Evolutionary conservation across 495 filamentous ascomycete species (phyloP).

Genomic region (Xylaria bambusicola): DNA sequence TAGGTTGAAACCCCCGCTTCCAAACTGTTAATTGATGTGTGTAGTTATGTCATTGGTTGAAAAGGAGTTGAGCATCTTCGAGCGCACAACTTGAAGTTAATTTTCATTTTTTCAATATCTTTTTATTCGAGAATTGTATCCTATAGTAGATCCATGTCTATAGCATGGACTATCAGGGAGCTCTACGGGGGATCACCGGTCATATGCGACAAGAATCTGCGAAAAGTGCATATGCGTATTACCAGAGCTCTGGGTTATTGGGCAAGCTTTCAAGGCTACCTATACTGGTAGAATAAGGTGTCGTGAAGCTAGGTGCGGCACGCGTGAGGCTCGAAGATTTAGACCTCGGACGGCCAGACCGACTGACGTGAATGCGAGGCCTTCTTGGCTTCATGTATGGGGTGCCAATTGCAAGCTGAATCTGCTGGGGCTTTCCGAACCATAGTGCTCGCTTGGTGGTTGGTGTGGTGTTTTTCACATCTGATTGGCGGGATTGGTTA

Average conservation of each 20-base stretch:
- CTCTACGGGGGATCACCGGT: too few relatives aligned
- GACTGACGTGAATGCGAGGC: background rate
- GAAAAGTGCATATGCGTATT: background rate
- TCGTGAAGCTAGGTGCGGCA: background rate
- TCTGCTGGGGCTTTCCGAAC: background rate
- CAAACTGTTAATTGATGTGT: too few relatives aligned
- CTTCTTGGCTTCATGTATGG: background rate
- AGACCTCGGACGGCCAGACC: background rate
- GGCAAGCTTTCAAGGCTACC: background rate
- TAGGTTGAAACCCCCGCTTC: too few relatives aligned
- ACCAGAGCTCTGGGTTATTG: background rate
- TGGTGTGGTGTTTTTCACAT: background rate
- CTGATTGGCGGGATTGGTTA: background rate
- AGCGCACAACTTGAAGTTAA: too few relatives aligned
- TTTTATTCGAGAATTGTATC: too few relatives aligned
- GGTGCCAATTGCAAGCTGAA: slow-evolving; percentile 12
- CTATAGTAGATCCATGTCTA: too few relatives aligned
- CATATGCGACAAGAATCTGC: background rate
- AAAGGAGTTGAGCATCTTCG: too few relatives aligned
- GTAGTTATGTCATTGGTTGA: too few relatives aligned
- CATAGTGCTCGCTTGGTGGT: background rate
- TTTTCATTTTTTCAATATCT: too few relatives aligned
- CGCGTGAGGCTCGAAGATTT: background rate
- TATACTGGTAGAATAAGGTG: background rate
- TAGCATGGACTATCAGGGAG: background rate